phyloP scores from a whole-genome alignment of 2,329 filamentous ascomycete species.

The Trichoderma sp. region DNA sequence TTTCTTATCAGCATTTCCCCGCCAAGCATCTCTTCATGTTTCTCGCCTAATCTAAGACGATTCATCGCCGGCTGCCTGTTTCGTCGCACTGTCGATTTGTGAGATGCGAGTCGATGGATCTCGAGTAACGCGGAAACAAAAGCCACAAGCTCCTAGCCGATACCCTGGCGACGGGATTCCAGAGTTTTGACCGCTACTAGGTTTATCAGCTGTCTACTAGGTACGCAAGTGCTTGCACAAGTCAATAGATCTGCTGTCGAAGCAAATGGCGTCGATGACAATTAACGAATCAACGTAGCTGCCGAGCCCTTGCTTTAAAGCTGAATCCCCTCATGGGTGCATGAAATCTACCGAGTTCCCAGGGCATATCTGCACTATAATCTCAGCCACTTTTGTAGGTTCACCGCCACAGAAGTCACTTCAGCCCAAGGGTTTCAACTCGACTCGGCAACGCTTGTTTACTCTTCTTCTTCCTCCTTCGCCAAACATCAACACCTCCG shows the following conservation, averaged over 20 bases:
- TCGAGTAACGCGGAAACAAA: background rate
- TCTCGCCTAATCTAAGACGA: constrained; percentile 4
- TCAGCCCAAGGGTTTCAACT: background rate
- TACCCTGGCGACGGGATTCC: background rate
- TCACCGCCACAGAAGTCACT: background rate
- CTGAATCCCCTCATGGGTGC: background rate
- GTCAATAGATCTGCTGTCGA: background rate
- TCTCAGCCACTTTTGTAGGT: background rate
- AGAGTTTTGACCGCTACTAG: background rate
- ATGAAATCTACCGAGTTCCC: background rate
- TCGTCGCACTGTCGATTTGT: background rate
- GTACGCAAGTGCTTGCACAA: background rate
- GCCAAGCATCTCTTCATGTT: background rate
- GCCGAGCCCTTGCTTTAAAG: background rate
- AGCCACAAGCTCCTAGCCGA: background rate
- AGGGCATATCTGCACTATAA: background rate
- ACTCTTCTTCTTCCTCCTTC: background rate
- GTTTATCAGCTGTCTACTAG: background rate
- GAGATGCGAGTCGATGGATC: background rate
- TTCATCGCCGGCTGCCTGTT: constrained; percentile 2
- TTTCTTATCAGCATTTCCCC: background rate
- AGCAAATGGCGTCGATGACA: background rate
- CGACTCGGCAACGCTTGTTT: background rate
- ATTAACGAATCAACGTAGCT: background rate
- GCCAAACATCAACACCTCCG: background rate